Evolutionary conservation across 1,139 yeast species (phyloP).

Genomic region (Yamadazyma trypodendri): DNA sequence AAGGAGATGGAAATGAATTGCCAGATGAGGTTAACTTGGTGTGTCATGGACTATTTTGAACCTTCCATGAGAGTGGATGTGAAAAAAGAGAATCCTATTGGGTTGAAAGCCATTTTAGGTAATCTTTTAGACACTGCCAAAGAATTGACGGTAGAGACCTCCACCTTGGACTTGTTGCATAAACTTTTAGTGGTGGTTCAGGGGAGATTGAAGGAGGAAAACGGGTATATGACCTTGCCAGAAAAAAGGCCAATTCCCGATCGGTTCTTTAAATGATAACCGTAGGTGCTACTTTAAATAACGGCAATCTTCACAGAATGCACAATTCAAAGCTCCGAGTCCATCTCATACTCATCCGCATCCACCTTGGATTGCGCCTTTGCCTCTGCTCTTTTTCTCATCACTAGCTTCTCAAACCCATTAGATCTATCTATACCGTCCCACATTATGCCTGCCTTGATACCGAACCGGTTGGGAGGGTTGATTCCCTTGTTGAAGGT

Average conservation of each 20-base stretch:
- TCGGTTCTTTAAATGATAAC: conserved; percentile 8
- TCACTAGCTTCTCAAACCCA: conserved; percentile 77
- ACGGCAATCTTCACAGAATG: not conserved
- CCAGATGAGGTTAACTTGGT: conserved; percentile 22
- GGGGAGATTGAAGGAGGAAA: conserved; percentile 15
- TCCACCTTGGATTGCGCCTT: conserved; percentile 30
- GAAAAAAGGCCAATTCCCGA: conserved; percentile 12
- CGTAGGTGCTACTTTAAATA: too few relatives aligned
- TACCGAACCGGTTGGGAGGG: conserved; percentile 71
- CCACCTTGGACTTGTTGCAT: conserved; percentile 29
- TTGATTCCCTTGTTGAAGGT: conserved; percentile 44
- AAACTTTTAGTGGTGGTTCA: conserved; percentile 39
- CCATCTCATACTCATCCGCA: conserved; percentile 27
- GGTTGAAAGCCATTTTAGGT: conserved; percentile 30
- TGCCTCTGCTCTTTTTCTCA: conserved; percentile 52
- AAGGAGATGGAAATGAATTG: conserved; percentile 16
- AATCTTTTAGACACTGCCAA: conserved; percentile 17
- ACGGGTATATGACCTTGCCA: conserved; percentile 11
- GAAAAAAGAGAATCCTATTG: conserved; percentile 28
- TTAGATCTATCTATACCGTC: conserved; percentile 90
- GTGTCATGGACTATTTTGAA: conserved; percentile 39
- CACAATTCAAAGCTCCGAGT: conserved; percentile 15
- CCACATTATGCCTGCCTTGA: conserved; percentile 83
- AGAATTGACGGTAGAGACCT: conserved; percentile 17
- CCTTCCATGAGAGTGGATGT: conserved; percentile 39